Base-by-base conservation (phyloP, 2,329 filamentous ascomycete genomes). In the Paecilomyces niveus region DNA sequence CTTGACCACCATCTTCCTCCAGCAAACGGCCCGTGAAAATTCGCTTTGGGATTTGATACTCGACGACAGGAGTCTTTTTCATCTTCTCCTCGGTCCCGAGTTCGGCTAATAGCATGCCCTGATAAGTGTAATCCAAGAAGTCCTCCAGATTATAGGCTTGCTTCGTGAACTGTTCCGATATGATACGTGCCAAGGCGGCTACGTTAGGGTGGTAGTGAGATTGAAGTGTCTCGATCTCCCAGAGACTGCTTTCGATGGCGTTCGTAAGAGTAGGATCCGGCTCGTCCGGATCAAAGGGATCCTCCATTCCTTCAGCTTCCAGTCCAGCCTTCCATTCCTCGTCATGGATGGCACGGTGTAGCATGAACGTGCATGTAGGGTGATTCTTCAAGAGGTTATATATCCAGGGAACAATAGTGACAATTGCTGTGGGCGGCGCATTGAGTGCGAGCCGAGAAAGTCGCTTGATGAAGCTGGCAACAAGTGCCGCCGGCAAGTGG, bases 131-230 rank as follows among this genome's bases (percentile, higher is more conserved):
- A 70, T 99, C 94, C 54, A 97, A 77, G 74, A 99, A 99, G 70
- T 99, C 94, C 70, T 99, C 94, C n/a, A 97, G 77, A 66, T 92
- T 94, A 75, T 97, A 99, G 2, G 88, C 83, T 65, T 92, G 87
- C 77, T 99, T 99, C 2, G 94, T 99, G 73, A 97, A 99, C 72
- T 97, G 94, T 76, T 97, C 92, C 2, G 90, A 90, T 58, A 99
- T 86, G 63, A 99, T 96, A 74, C 92, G 94, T 52, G 92, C 89
- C 65, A 99, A 86, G 2, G 92, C 94, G 0, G 93, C 92, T 24
- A 99, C 91, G 66, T 97, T 99, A 13, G 95, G 94, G 71, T 99
- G 94, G 74, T 96, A 97, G 74, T 99, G 95, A 0, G 86, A 88
- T 73, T 95, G 91, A 58, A 97, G 79, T 59, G 91, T 92, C 60